Evolutionary conservation across 1,284 basidiomycete species (phyloP).

Genomic region (Melanopsichium pennsylvanicum): DNA sequence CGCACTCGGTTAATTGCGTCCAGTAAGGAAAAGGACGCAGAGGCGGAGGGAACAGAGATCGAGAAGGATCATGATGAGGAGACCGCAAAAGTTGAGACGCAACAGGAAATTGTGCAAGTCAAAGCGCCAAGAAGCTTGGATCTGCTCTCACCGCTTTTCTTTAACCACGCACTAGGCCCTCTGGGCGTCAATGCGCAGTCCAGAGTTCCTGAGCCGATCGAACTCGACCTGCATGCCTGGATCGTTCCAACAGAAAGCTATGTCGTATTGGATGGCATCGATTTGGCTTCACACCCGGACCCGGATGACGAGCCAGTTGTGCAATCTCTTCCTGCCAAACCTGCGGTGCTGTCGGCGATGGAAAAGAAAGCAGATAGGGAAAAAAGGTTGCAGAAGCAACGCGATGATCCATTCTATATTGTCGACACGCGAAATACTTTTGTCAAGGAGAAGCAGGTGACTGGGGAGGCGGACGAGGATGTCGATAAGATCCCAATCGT

Average conservation of each 20-base stretch:
- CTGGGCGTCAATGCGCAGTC: constrained; percentile 82
- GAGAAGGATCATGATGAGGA: neutral
- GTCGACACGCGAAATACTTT: constrained; percentile 9
- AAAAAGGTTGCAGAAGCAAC: constrained; percentile 6
- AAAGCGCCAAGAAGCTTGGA: constrained; percentile 85
- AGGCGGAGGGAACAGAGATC: neutral
- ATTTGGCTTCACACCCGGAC: constrained; percentile 4
- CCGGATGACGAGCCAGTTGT: neutral
- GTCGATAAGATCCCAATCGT: constrained; percentile 60
- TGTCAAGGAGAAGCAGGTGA: neutral
- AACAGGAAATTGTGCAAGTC: too few relatives aligned
- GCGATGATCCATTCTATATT: constrained; percentile 49
- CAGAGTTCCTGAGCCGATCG: constrained; percentile 80
- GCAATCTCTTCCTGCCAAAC: neutral
- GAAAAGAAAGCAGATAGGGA: constrained; percentile 4
- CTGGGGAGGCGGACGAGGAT: constrained; percentile 24
- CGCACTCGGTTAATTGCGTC: too few relatives aligned
- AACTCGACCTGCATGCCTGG: constrained; percentile 83
- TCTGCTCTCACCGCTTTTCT: constrained; percentile 83
- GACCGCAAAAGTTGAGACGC: neutral
- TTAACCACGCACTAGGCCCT: constrained; percentile 82
- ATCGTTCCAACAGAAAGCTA: constrained; percentile 72
- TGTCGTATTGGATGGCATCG: constrained; percentile 22
- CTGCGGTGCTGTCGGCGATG: neutral
- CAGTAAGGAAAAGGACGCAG: neutral